Base-by-base conservation (phyloP, 208 protist genomes). In the Porcisia hertigi region DNA sequence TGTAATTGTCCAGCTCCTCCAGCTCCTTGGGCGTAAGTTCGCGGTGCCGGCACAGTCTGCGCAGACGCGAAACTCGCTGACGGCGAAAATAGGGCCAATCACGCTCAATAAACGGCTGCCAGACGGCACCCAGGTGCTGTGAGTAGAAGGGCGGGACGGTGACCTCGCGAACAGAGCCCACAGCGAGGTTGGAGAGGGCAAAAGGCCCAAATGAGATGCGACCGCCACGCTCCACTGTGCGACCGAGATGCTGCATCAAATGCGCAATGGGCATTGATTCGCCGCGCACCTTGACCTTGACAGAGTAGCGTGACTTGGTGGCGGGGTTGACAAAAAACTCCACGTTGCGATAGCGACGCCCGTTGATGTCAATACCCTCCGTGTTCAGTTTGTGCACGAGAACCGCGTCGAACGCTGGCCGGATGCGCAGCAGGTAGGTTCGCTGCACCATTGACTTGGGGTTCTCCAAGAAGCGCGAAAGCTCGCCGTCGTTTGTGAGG, bases 401-500 rank as follows among this genome's bases (percentile, higher is more conserved):
- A 2, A 94, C 79, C 9, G 94, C 85, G 77, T 95, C 94, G 59
- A 97, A 91, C 25, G 92, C 86, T 3, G 94, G 94, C 6, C 91
- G 86, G 18, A 97, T 88, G 30, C 92, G 92, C 45, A 96, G 79
- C 41, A 95, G 67, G 77, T 95, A 97, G 20, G 94, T 96, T n/a
- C 87, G 85, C 84, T 97, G 94, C 54, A 97, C 88, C 79, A 87
- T 90, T 34, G 83, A 83, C 59, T 69, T 73, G 25, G 94, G 94
- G 80, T 94, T 90, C 75, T 94, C 88, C 23, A 97, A 77, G 69
- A 93, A 94, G 47, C 86, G 84, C 18, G 90, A 90, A 18, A 97
- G 86, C 83, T 97, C 94, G 41, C 94, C 94, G 81, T 97, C 94
- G 76, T 97, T 97, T 9, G 92, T 96, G 69, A 97, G 84, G 20